A percentile compares a stretch with the other conserved stretches of the same genome.
Evolutionary conservation across 768 basidiomycete species (phyloP).

Genomic region (Termitomyces sp.): DNA sequence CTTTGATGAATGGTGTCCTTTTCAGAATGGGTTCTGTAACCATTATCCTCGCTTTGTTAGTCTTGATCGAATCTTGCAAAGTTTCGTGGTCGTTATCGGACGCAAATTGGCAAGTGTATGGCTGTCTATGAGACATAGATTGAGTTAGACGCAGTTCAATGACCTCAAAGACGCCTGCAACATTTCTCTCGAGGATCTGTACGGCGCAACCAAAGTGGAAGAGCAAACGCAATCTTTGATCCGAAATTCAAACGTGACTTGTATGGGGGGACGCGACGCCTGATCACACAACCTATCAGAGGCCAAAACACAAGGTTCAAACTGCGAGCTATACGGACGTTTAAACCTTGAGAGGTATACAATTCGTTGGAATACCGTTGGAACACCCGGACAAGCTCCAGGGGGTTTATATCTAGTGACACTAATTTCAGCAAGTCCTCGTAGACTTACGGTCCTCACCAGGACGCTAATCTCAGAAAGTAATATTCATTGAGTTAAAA

Average conservation of each 20-base stretch:
- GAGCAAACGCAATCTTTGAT: conserved; percentile 2
- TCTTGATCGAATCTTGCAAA: neutral
- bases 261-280: neutral
- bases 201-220: neutral
- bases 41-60: neutral
- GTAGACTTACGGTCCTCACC: neutral
- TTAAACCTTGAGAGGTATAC: neutral
- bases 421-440: neutral
- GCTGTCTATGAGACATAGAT: neutral
- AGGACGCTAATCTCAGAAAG: neutral
- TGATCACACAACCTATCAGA: neutral
- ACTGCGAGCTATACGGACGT: too few species aligned
- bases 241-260: neutral
- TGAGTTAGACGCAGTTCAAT: neutral
- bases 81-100: neutral
- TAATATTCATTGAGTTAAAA: too few species aligned
- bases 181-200: neutral
- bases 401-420: neutral
- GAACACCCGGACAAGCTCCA: neutral
- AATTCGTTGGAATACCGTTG: too few species aligned
- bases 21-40: neutral
- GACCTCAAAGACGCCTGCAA: neutral
- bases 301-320: neutral
- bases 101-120: neutral
- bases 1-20: neutral